Evolutionary conservation across 805 yeast genomes (phyloP), one percentile per base, ranked within the genome.

Genomic region (Vanderwaltozyma verrucispora): DNA sequence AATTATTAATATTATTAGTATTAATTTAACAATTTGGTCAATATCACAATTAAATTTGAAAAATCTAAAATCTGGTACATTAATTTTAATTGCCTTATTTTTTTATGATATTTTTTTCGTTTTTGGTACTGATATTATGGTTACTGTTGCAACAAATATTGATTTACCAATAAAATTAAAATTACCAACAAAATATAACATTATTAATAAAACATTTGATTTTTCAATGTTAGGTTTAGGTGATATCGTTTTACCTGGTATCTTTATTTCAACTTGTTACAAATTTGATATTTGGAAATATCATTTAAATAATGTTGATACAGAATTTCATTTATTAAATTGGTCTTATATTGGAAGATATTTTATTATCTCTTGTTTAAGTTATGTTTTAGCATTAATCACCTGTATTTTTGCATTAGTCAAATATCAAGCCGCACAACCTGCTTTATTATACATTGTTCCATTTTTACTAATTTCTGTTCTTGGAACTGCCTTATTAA

Each of bases 21-120:
- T 63, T 12, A 60, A 61, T 21, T 53, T 72, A 24, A 68, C 74
- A 2, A 53, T 75, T 6, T 63, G 56, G 46, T 67, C 72, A 1
- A 62, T 75, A 17, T 50, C 59, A 13, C 44, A 48, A 21, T 39
- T 67, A 8, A 57, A 62, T 35, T 41, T 77, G 11, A 56, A 67
- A 14, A 67, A 64, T 30, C 71, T 77, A 48, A 63, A 59, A 36
- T 58, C 69, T 1, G 77, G 73, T 3, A 48, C 63, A 13, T 43
- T 71, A 10, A 49, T 77, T 25, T 56, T 80, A 18, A 40, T 47
- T 2, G 71, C 71, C 2, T 65, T 80, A 30, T 76, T 78, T 47
- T 44, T 71, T 29, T 80, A 79, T 53, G 87, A 80, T 51, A 65
- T 76, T 29, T 77, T 69, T 51, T 80, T 80, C 58, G 87, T 80